Evolutionary conservation across 225 moss, liverwort and hornwort genomes (phyloP).

Genomic region (Marchantia polymorpha): DNA sequence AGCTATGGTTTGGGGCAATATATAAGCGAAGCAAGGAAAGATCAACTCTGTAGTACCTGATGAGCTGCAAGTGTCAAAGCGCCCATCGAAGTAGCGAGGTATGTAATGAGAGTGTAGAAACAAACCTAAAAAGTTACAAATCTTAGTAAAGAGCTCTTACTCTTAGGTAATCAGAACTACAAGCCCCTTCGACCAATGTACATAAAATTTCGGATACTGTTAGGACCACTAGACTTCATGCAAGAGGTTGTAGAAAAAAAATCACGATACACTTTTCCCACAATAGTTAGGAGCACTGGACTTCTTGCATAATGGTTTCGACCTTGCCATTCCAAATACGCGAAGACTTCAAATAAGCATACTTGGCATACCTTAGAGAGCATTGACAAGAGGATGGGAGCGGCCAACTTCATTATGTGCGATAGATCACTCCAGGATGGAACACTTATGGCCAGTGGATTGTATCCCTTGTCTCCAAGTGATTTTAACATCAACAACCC

Average conservation of each 20-base stretch:
- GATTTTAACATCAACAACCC: slow-evolving; percentile 71
- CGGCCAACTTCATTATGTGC: slow-evolving; percentile 69
- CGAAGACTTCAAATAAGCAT: background rate
- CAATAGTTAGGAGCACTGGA: too few relatives aligned
- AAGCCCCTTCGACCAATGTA: background rate
- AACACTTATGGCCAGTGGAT: slow-evolving; percentile 55
- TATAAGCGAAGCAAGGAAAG: too few relatives aligned
- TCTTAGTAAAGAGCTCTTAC: background rate
- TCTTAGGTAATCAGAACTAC: background rate
- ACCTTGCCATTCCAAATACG: too few relatives aligned
- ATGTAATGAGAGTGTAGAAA: slow-evolving; percentile 86
- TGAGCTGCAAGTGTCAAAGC: slow-evolving; percentile 76
- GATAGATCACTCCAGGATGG: slow-evolving; percentile 61
- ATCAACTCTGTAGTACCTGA: slow-evolving; percentile 45
- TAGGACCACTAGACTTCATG: background rate
- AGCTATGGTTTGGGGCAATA: too few relatives aligned
- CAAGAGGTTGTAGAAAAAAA: too few relatives aligned
- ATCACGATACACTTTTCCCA: too few relatives aligned
- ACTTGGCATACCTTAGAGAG: slow-evolving; percentile 65
- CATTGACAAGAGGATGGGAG: slow-evolving; percentile 84
- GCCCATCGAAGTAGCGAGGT: slow-evolving; percentile 80
- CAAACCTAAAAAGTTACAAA: slow-evolving; percentile 50
- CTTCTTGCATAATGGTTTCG: too few relatives aligned
- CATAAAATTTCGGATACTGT: background rate
- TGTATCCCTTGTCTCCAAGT: slow-evolving; percentile 68